These are phyloP conservation scores for Alternaria triticina DNA, from an alignment of 2,329 filamentous ascomycete genomes.

Conservation along the genomic window DNA sequence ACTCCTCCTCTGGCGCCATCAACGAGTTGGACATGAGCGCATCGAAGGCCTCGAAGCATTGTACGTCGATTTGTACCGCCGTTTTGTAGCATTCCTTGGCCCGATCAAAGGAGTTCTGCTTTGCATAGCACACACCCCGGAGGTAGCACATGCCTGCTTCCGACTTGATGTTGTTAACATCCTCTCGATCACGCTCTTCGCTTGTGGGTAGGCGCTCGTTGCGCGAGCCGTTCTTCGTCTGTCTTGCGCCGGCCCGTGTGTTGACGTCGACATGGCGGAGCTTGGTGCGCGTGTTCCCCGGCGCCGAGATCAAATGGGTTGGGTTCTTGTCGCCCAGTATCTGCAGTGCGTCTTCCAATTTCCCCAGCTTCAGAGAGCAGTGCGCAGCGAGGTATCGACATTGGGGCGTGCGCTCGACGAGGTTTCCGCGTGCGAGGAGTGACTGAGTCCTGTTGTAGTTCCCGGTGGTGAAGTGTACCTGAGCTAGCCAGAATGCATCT, in stretches of 20 bases:
- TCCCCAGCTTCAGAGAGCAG: constrained; percentile 89
- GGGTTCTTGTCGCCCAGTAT: constrained; percentile 93
- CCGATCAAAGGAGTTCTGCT: constrained; percentile 95
- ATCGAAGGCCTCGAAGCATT: constrained; percentile 98
- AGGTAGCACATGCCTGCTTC: constrained; percentile 98
- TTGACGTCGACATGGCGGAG: constrained; percentile 69
- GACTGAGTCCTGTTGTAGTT: constrained; percentile 93
- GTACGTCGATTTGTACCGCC: constrained; percentile 93
- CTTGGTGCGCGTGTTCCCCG: constrained; percentile 71
- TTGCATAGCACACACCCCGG: constrained; percentile 90
- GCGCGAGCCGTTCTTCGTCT: constrained; percentile 53
- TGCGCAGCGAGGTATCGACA: constrained; percentile 93
- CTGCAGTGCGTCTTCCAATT: constrained; percentile 85
- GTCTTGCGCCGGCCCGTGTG: constrained; percentile 54
- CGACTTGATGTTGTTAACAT: constrained; percentile 78
- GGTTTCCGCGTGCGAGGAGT: constrained; percentile 82
- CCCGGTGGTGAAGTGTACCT: constrained; percentile 93
- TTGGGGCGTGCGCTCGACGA: constrained; percentile 80
- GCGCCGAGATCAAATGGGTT: constrained; percentile 78
- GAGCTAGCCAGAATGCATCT: constrained; percentile 97
- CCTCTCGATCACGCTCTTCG: constrained; percentile 71
- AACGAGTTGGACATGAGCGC: constrained; percentile 97
- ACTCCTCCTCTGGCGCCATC: constrained; percentile 87
- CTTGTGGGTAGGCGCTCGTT: constrained; percentile 62
- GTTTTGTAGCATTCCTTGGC: constrained; percentile 99